Conservation (phyloP, 306 rosid genomes). For the Alnus glutinosa region DNA sequence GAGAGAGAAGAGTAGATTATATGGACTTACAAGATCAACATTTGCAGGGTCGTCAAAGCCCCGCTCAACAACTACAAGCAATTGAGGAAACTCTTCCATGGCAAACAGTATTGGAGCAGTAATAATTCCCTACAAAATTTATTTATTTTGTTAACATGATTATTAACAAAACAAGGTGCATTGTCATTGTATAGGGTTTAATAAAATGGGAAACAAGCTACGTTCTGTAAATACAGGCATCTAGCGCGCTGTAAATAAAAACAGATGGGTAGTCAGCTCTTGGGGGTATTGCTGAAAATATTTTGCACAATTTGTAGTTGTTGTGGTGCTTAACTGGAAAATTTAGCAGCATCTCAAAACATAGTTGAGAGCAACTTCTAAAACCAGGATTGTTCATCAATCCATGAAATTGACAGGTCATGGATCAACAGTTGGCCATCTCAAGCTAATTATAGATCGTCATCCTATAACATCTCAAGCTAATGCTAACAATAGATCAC, state of each 20-base stretch:
- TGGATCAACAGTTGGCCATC: neutral
- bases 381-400: neutral
- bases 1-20: neutral
- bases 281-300: too few species aligned
- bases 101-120: constrained; percentile 96
- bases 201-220: neutral
- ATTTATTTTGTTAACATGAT: neutral
- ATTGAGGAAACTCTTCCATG: constrained; percentile 90
- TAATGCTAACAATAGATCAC: neutral
- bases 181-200: neutral
- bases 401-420: neutral
- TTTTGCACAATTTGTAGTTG: too few species aligned
- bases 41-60: constrained; percentile 82
- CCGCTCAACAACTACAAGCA: constrained; percentile 60
- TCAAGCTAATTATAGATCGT: neutral
- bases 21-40: constrained; percentile 67
- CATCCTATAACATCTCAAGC: neutral
- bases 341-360: neutral
- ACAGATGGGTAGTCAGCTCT: too few species aligned
- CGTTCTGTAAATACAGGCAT: neutral
- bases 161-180: neutral
- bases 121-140: constrained; percentile 70
- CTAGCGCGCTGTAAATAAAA: neutral
- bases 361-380: neutral
- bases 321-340: too few species aligned